A percentile compares a stretch with the other conserved stretches of the same genome.
Conservation (phyloP, 192 early-diverging fungal genomes). For the Diversispora epigaea region DNA sequence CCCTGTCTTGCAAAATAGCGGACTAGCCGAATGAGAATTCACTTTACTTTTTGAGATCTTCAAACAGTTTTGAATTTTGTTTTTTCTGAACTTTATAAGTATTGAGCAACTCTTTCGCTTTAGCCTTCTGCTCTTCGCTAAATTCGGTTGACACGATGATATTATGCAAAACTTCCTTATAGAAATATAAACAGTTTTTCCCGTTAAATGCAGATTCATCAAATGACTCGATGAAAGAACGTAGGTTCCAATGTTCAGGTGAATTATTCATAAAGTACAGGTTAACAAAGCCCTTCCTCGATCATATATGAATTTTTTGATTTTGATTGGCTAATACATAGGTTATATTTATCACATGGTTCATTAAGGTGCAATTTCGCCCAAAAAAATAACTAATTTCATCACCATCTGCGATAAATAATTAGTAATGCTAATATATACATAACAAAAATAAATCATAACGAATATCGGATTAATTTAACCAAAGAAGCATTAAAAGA, state of each 20-base stretch:
- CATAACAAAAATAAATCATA: too few species aligned
- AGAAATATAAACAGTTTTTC: slow-evolving; percentile 1
- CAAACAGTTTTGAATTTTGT: not conserved
- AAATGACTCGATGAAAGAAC: not conserved
- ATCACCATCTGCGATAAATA: too few species aligned
- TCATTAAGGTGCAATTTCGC: too few species aligned
- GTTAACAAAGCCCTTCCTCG: not conserved
- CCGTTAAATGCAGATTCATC: not conserved
- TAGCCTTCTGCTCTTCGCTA: slow-evolving; percentile 1
- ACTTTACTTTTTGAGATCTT: not conserved
- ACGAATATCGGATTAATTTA: slow-evolving; percentile 7
- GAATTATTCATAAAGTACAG: not conserved
- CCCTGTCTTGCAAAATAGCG: not conserved
- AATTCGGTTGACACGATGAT: not conserved
- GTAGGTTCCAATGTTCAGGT: not conserved
- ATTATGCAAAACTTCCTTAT: slow-evolving; percentile 17
- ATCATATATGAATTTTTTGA: too few species aligned
- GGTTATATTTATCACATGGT: too few species aligned
- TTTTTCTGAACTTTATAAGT: not conserved
- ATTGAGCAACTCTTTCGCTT: not conserved
- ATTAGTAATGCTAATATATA: too few species aligned
- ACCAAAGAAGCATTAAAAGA: too few species aligned
- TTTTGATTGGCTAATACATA: too few species aligned
- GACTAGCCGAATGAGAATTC: not conserved
- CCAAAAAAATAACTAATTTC: too few species aligned